Evolutionary conservation across 83 land plant genomes (phyloP), one percentile per base, ranked within the genome.

Genomic region (Thuja plicata): DNA sequence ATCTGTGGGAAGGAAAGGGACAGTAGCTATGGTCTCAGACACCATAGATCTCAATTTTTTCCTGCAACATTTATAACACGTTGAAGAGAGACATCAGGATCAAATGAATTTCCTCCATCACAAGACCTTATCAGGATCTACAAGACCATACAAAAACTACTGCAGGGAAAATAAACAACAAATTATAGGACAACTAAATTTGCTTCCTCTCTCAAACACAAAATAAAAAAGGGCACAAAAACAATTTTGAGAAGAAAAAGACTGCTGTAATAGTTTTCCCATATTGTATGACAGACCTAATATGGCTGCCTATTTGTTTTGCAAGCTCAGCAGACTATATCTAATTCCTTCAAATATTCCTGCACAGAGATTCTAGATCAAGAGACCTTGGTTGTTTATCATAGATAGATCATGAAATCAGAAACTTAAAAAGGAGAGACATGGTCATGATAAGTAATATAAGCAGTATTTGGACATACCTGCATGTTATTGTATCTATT

Each of bases 401-500:
- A 73, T 73, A 73, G 37, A 74, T 74, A 16, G 37, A 74, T 11
- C 77, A 73, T 73, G 10, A 70, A 27, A n/a, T 1, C 77, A 73
- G 8, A 73, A 32, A 73, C 37, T n/a, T 30, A 46, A 46, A 46
- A 46, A 46, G 50, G 50, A 46, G 1, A 46, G 2, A n/a, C n/a
- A 41, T 41, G 43, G 43, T 41, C 3, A 10, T 46, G 12, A 9
- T n/a, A 82, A 24, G 3, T 27, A 41, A 43, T 82, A 41, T 82
- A 21, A 43, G n/a, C 21, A 45, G n/a, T 46, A n/a, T 48, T 40
- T 89, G 74, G 76, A 54, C 48, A 71, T 89, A 96, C 96, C 96
- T 95, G 97, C 96, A 96, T 96, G 92, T 96, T 95, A 87, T 96
- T 95, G 92, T 92, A 96, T 89, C 97, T 70, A 88, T 95, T 95